These are phyloP conservation scores for Orobanche coerulescens DNA, from an alignment of 257 asterid species.

Conservation along the genomic window DNA sequence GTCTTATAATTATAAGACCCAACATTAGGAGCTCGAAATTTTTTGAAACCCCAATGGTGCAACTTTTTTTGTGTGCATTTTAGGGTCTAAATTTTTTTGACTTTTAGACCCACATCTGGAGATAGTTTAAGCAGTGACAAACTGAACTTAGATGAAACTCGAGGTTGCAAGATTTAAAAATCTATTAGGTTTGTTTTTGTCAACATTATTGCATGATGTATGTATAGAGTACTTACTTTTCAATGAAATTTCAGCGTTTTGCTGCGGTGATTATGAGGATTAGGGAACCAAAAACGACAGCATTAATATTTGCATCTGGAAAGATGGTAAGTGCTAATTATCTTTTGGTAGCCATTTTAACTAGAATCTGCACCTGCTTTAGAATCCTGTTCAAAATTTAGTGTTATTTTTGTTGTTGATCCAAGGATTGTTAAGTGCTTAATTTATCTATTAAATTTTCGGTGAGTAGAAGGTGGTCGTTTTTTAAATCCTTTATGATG, in stretches of 20 bases:
- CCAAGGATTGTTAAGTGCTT: not conserved
- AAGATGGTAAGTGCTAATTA: conserved; percentile 48
- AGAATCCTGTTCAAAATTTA: not conserved
- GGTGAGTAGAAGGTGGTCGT: not conserved
- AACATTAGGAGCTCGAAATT: too few species aligned
- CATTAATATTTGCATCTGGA: conserved; percentile 68
- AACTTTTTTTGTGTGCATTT: too few species aligned
- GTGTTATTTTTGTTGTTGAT: not conserved
- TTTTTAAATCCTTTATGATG: not conserved
- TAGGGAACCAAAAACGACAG: conserved; percentile 69
- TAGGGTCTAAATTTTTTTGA: not conserved
- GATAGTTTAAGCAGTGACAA: conserved; percentile 7
- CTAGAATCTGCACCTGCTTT: not conserved
- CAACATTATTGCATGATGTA: not conserved
- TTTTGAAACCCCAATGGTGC: too few species aligned
- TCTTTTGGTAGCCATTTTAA: not conserved
- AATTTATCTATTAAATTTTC: not conserved
- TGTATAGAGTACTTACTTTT: conserved; percentile 11
- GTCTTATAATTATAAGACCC: too few species aligned
- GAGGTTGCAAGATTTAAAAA: not conserved
- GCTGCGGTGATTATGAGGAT: conserved; percentile 83
- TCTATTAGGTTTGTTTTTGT: not conserved
- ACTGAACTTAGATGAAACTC: not conserved
- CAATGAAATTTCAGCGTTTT: conserved; percentile 50
- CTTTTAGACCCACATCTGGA: not conserved